A percentile compares a stretch with the other conserved stretches of the same genome.
Conservation (phyloP, 75 land plant genomes). For the Pseudotsuga menziesii region DNA sequence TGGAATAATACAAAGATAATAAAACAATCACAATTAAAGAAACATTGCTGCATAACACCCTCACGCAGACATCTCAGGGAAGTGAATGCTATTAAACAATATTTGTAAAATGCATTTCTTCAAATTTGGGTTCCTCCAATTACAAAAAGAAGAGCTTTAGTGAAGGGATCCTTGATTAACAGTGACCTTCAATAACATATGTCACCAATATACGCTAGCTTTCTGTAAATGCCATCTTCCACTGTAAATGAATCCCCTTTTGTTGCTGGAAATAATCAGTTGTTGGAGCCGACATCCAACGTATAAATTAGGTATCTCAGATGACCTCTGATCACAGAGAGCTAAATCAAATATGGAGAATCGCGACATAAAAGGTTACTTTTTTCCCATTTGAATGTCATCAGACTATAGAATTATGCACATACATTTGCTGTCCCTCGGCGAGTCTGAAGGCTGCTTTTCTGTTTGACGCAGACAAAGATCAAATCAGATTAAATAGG, state of each 20-base stretch:
- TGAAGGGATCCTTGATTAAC: conserved; percentile 6
- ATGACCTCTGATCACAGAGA: neutral
- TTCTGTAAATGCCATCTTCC: conserved; percentile 4
- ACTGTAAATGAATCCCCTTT: conserved; percentile 7
- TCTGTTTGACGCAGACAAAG: conserved; percentile 3
- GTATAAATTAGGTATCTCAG: neutral
- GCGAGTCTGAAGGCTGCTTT: conserved; percentile 11
- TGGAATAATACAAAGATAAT: neutral
- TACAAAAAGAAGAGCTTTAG: neutral
- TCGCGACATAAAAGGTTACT: neutral
- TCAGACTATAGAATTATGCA: conserved; percentile 7
- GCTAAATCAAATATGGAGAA: conserved; percentile 10
- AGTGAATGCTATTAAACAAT: neutral
- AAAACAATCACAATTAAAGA: neutral
- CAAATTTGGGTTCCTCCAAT: conserved; percentile 1
- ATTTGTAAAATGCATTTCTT: conserved; percentile 8
- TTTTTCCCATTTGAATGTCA: neutral
- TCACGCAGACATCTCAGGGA: neutral
- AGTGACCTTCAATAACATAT: neutral
- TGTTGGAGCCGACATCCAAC: conserved; percentile 5
- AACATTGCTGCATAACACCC: conserved; percentile 1
- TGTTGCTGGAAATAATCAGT: conserved; percentile 9
- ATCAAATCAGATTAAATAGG: neutral
- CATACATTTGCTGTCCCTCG: conserved; percentile 8
- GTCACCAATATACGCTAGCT: conserved; percentile 1